Evolutionary conservation across 1,139 yeast genomes (phyloP), one percentile per base, ranked within the genome.

Genomic region (Saccharomyces uvarum): DNA sequence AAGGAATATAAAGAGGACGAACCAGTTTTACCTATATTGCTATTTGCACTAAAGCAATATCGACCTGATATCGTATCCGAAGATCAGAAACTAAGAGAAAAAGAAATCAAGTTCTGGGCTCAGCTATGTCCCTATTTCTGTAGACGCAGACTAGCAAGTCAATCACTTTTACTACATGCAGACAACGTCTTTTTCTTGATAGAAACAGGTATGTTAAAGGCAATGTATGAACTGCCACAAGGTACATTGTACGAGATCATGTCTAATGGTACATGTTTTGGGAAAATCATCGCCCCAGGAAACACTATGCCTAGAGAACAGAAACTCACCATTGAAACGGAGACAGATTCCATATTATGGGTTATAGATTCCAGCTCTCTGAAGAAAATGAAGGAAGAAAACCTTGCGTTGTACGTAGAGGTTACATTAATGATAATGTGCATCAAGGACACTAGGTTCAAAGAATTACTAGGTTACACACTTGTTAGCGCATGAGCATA

Each of bases 221-320:
- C 88, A 2, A 80, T 67, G 59, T 84, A 75, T 70, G 77, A 77
- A 59, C 69, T 77, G 62, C 76, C 78, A 61, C 78, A 78, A 61
- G 79, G 87, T 3, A 81, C 79, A 48, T 77, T 91, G 41, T 80
- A 79, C 55, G 93, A 93, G 58, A 84, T 89, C 16, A 81, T 91
- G 55, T 78, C 93, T 33, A 95, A 97, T n/a, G 82, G 90, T 59
- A 90, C 97, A 0, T 84, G 95, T 3, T 88, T 90, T 70, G 99
- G 99, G 62, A 76, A 59, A 55, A 68, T 68, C 33, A 61, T 65
- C 11, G 63, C 63, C 26, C 57, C 47, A 29, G 49, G 27, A 16
- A 44, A 53, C 42, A 31, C 19, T 7, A 47, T 51, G n/a, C 31
- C 47, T n/a, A 33, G 32, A 8, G 62, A 56, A 14, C 58, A 60